Percentiles rank a stretch among this genome's conserved stretches.
Conservation (phyloP, 2,329 filamentous ascomycete genomes). For the Aspergillus amoenus region DNA sequence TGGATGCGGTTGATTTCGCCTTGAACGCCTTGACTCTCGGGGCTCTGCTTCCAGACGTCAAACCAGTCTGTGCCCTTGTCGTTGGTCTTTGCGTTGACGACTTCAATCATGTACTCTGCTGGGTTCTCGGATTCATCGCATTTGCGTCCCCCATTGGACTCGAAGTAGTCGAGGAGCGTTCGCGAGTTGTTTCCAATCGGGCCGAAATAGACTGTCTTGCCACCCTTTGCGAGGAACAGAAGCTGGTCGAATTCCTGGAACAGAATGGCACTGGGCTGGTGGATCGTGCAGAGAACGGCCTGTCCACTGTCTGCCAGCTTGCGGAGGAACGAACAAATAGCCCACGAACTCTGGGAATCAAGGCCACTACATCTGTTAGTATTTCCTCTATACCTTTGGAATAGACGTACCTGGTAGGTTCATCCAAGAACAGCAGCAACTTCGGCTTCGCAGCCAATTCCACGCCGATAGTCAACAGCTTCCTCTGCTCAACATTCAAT, state of each 20-base stretch:
- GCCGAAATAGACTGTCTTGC: slow-evolving; percentile 67
- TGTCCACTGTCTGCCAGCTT: slow-evolving; percentile 86
- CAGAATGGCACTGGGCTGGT: slow-evolving; percentile 88
- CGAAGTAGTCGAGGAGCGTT: slow-evolving; percentile 62
- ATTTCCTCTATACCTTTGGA: too few relatives aligned
- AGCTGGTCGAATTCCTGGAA: slow-evolving; percentile 78
- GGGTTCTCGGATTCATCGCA: slow-evolving; percentile 65
- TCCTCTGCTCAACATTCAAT: slow-evolving; percentile 62
- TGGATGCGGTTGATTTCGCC: slow-evolving; percentile 46
- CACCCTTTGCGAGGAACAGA: slow-evolving; percentile 61
- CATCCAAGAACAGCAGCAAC: slow-evolving; percentile 85
- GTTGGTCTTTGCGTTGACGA: slow-evolving; percentile 48
- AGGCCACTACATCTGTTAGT: slow-evolving; percentile 55
- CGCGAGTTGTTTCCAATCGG: slow-evolving; percentile 60
- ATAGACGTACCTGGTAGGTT: neutral
- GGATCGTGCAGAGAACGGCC: slow-evolving; percentile 93
- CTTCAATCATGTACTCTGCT: slow-evolving; percentile 67
- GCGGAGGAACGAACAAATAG: slow-evolving; percentile 80
- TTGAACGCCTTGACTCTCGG: slow-evolving; percentile 53
- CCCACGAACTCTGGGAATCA: slow-evolving; percentile 89
- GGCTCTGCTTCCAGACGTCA: slow-evolving; percentile 56
- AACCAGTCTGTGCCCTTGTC: slow-evolving; percentile 53
- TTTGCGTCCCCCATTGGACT: slow-evolving; percentile 56
- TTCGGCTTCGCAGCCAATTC: slow-evolving; percentile 90
- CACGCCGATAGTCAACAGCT: slow-evolving; percentile 86